These are phyloP conservation scores for Rhynchospora pubera DNA, from an alignment of 176 grass and related monocot genomes.

Conservation along the genomic window DNA sequence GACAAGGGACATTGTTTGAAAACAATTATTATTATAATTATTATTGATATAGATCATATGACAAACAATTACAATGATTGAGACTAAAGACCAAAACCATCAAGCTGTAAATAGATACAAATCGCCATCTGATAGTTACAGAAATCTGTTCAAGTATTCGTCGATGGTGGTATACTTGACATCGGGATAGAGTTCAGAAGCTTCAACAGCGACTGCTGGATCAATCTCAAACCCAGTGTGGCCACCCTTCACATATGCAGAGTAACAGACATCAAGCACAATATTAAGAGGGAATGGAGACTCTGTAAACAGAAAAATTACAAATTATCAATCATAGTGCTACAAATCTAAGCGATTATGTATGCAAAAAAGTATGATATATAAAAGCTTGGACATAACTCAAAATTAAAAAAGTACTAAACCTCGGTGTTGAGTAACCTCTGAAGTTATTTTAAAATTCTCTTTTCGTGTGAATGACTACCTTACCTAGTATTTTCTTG, in stretches of 20 bases:
- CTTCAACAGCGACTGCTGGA: slow-evolving; percentile 29
- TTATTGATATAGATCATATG: not conserved
- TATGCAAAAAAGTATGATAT: too few species aligned
- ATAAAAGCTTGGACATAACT: too few species aligned
- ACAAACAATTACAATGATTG: not conserved
- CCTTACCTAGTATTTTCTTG: slow-evolving; percentile 27
- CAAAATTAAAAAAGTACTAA: too few species aligned
- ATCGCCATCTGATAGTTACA: not conserved
- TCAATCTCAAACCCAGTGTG: slow-evolving; percentile 24
- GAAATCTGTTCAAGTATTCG: slow-evolving; percentile 29
- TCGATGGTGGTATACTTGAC: slow-evolving; percentile 33
- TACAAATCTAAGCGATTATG: too few species aligned
- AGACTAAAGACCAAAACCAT: not conserved
- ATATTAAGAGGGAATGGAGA: slow-evolving; percentile 30
- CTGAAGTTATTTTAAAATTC: too few species aligned
- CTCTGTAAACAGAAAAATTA: slow-evolving; percentile 9
- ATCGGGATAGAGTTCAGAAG: slow-evolving; percentile 45
- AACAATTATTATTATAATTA: not conserved
- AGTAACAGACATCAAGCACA: slow-evolving; percentile 28
- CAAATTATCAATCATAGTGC: too few species aligned
- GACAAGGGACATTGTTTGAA: too few species aligned
- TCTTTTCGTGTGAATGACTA: too few species aligned
- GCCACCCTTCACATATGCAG: slow-evolving; percentile 10
- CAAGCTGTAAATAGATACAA: not conserved
- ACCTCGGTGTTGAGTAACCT: too few species aligned